Conservation (phyloP, 768 basidiomycete species). For the Naganishia kalamii region DNA sequence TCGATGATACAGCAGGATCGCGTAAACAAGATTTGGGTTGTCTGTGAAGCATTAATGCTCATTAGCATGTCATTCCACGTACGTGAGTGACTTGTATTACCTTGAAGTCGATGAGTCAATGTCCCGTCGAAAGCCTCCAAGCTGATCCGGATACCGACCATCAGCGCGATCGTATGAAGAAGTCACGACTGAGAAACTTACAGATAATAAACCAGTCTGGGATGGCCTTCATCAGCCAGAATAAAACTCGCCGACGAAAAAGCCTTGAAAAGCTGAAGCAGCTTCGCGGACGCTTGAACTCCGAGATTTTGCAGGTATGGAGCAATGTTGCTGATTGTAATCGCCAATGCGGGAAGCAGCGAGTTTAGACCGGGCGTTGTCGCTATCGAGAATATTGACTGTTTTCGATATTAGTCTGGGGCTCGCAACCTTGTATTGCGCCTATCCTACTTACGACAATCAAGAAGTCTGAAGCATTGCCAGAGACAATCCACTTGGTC, state of each 20-base stretch:
- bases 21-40: conserved; percentile 82
- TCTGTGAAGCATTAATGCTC: conserved; percentile 48
- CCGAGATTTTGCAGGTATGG: conserved; percentile 78
- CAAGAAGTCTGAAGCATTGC: conserved; percentile 77
- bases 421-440: not conserved
- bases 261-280: conserved; percentile 82
- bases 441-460: conserved; percentile 68
- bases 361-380: conserved; percentile 81
- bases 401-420: conserved; percentile 23
- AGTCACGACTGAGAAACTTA: conserved; percentile 46
- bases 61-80: not conserved
- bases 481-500: conserved; percentile 66
- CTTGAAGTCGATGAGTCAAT: conserved; percentile 62
- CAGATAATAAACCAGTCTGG: conserved; percentile 86
- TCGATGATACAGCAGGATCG: conserved; percentile 73
- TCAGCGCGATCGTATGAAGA: not conserved
- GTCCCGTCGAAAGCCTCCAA: conserved; percentile 87
- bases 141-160: conserved; percentile 47
- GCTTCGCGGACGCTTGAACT: conserved; percentile 70
- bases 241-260: conserved; percentile 86
- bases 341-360: conserved; percentile 85
- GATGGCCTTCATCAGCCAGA: conserved; percentile 89
- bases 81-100: conserved; percentile 13
- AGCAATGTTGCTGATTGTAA: conserved; percentile 78
- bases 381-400: conserved; percentile 85